Percentiles rank a stretch among this genome's conserved stretches.
Conservation (phyloP, 257 asterid genomes). For the Fraxinus americana region DNA sequence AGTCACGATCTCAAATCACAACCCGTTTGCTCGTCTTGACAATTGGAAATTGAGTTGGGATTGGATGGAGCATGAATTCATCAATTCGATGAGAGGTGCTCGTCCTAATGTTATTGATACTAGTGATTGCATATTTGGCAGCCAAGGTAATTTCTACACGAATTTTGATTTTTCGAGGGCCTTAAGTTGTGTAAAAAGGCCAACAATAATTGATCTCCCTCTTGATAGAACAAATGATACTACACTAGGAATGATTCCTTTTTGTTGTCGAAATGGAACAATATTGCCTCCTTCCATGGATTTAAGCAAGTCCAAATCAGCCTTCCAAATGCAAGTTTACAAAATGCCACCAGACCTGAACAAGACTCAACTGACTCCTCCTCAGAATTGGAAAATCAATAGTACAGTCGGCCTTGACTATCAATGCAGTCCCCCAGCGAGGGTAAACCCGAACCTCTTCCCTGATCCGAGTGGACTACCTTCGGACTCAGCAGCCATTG, state of each 20-base stretch:
- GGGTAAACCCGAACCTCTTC: slow-evolving; percentile 49
- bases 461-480: slow-evolving; percentile 57
- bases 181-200: slow-evolving; percentile 50
- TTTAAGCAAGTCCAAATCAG: slow-evolving; percentile 44
- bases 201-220: slow-evolving; percentile 70
- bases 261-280: slow-evolving; percentile 70
- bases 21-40: slow-evolving; percentile 54
- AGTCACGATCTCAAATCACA: slow-evolving; percentile 60
- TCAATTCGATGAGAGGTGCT: slow-evolving; percentile 64
- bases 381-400: slow-evolving; percentile 58
- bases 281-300: slow-evolving; percentile 61
- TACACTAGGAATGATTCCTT: slow-evolving; percentile 55
- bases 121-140: slow-evolving; percentile 54
- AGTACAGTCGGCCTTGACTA: slow-evolving; percentile 48
- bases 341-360: slow-evolving; percentile 74
- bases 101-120: slow-evolving; percentile 50
- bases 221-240: slow-evolving; percentile 52
- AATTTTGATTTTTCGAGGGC: slow-evolving; percentile 53
- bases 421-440: slow-evolving; percentile 54
- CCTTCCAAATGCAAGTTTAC: slow-evolving; percentile 61
- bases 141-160: slow-evolving; percentile 44
- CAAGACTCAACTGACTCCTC: slow-evolving; percentile 53
- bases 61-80: slow-evolving; percentile 75
- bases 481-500: slow-evolving; percentile 43
- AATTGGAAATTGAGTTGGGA: slow-evolving; percentile 66